phyloP scores from a whole-genome alignment of 2,329 filamentous ascomycete species.

The Endoconidiophora polonica region DNA sequence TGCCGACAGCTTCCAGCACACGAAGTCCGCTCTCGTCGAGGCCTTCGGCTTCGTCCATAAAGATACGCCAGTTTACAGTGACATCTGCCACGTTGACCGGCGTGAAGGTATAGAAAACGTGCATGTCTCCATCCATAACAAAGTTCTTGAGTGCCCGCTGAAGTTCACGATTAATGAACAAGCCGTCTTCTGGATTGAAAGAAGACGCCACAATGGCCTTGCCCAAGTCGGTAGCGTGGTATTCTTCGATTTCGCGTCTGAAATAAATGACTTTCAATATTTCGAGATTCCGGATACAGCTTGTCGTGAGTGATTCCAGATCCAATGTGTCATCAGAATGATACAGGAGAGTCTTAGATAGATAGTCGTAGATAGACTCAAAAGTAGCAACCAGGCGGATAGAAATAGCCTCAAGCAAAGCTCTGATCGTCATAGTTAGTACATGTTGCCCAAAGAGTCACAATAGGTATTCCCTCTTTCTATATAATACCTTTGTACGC shows the following conservation, averaged over 20 bases:
- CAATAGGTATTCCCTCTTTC: too few relatives aligned
- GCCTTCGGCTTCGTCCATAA: conserved; percentile 51
- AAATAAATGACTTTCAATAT: conserved; percentile 35
- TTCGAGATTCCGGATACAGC: conserved; percentile 41
- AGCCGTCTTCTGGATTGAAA: conserved; percentile 56
- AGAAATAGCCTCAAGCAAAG: conserved; percentile 53
- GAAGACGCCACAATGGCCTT: conserved; percentile 56
- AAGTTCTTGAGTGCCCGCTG: conserved; percentile 51
- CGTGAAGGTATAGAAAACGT: conserved; percentile 62
- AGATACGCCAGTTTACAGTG: conserved; percentile 54
- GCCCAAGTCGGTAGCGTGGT: conserved; percentile 47
- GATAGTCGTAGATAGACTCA: conserved; percentile 50
- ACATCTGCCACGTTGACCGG: conserved; percentile 41
- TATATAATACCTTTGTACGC: conserved; percentile 41
- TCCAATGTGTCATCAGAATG: conserved; percentile 34
- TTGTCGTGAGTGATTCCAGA: conserved; percentile 37
- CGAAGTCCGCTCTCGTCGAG: conserved; percentile 56
- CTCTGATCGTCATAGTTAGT: conserved; percentile 25
- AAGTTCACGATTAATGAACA: conserved; percentile 56
- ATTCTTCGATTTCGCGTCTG: conserved; percentile 27
- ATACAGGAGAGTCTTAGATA: conserved; percentile 49
- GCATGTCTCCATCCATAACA: conserved; percentile 69
- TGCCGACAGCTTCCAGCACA: conserved; percentile 49
- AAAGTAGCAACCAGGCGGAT: conserved; percentile 49
- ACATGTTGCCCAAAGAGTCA: neutral